Conservation (phyloP, 2,329 filamentous ascomycete genomes). For the Talaromyces verruculosus region DNA sequence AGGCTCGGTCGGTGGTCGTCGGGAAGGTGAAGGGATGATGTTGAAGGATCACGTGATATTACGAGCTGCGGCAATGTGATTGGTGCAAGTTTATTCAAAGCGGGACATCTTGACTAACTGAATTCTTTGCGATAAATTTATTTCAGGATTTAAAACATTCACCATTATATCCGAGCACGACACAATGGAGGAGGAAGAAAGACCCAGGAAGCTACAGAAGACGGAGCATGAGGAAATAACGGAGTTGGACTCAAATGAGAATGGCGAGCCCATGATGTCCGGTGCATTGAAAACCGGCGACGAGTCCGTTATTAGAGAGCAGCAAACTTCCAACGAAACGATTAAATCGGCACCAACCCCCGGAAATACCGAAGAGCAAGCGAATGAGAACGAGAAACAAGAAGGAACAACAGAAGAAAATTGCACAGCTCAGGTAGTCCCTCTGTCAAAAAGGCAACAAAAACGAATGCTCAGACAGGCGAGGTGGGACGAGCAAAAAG, state of each 20-base stretch:
- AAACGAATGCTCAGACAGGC: constrained; percentile 74
- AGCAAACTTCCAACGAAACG: constrained; percentile 18
- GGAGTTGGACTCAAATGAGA: constrained; percentile 22
- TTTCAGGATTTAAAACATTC: neutral
- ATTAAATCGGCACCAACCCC: neutral
- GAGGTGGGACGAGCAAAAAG: constrained; percentile 72
- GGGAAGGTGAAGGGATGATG: constrained; percentile 25
- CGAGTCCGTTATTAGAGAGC: constrained; percentile 21
- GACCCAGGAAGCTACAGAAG: constrained; percentile 58
- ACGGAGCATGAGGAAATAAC: constrained; percentile 38
- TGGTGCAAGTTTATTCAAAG: neutral
- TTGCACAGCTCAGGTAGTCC: constrained; percentile 20
- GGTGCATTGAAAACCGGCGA: constrained; percentile 27
- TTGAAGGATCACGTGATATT: constrained; percentile 20
- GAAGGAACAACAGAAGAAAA: constrained; percentile 12
- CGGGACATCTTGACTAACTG: neutral
- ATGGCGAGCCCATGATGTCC: constrained; percentile 34
- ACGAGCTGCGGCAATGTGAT: neutral
- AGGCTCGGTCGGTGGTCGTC: constrained; percentile 16
- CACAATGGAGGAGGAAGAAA: constrained; percentile 56
- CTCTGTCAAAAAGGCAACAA: constrained; percentile 78
- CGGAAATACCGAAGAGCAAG: neutral
- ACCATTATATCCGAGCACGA: neutral
- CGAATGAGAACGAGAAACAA: constrained; percentile 10
- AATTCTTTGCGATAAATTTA: constrained; percentile 8